These are phyloP conservation scores for Neonectria ditissima DNA, from an alignment of 2,329 filamentous ascomycete genomes.

Conservation along the genomic window DNA sequence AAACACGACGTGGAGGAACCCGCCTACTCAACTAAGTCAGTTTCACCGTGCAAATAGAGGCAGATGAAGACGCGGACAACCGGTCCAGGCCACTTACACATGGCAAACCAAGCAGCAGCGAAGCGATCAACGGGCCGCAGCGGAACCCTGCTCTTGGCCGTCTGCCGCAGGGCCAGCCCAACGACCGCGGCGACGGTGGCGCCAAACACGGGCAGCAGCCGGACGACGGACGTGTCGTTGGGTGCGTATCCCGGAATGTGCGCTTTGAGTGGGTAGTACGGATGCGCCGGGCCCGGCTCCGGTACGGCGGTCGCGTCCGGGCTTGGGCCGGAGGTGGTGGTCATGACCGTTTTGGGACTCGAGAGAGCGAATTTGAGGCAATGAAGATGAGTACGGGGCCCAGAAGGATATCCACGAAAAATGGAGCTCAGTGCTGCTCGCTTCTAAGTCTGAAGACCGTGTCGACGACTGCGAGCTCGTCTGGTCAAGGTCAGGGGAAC, in stretches of 20 bases:
- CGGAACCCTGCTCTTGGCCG: constrained; percentile 33
- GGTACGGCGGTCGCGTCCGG: neutral
- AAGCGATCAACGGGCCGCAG: constrained; percentile 53
- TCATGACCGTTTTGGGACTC: constrained; percentile 15
- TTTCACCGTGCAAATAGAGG: neutral
- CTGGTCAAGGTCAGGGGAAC: neutral
- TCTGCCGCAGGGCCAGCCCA: constrained; percentile 44
- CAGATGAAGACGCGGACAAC: neutral
- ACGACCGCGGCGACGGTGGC: constrained; percentile 53
- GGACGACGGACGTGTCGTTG: constrained; percentile 56
- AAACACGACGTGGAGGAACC: constrained; percentile 82
- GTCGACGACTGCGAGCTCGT: neutral
- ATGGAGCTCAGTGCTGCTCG: neutral
- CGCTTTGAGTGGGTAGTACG: constrained; percentile 62
- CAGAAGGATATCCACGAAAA: neutral
- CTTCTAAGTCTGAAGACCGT: neutral
- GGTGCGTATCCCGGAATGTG: constrained; percentile 58
- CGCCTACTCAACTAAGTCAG: constrained; percentile 57
- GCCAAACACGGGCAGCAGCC: constrained; percentile 53
- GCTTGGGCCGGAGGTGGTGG: constrained; percentile 7
- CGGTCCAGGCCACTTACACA: constrained; percentile 58
- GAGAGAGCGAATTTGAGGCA: no score
- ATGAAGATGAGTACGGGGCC: neutral
- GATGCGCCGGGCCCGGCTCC: constrained; percentile 50
- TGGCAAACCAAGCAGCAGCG: constrained; percentile 64